phyloP scores from a whole-genome alignment of 129 eudicot species.

The Daucus carota region DH1_v3.0 NC_030386.2:6699501-6700000 shows the following conservation, averaged over 20 bases:
- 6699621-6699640: slow-evolving; percentile 17
- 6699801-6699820: not conserved
- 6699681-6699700: not conserved
- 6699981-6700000: not conserved
- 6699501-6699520: no score
- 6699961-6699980: not conserved
- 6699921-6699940: not conserved
- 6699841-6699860: not conserved
- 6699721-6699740: not conserved
- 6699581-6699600: slow-evolving; percentile 19
- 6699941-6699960: not conserved
- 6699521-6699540: not conserved
- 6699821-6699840: not conserved
- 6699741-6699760: not conserved
- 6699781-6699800: not conserved
- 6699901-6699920: not conserved
- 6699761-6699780: not conserved
- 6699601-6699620: slow-evolving; percentile 17
- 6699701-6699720: not conserved
- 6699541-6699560: slow-evolving; percentile 5
- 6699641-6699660: slow-evolving; percentile 16
- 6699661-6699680: slow-evolving; percentile 17
- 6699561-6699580: slow-evolving; percentile 17
- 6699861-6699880: not conserved
- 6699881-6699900: not conserved